A percentile compares a stretch with the other conserved stretches of the same genome.
Evolutionary conservation across 1,139 yeast species (phyloP).

Genomic region (Saccharomyces hybrid): DNA sequence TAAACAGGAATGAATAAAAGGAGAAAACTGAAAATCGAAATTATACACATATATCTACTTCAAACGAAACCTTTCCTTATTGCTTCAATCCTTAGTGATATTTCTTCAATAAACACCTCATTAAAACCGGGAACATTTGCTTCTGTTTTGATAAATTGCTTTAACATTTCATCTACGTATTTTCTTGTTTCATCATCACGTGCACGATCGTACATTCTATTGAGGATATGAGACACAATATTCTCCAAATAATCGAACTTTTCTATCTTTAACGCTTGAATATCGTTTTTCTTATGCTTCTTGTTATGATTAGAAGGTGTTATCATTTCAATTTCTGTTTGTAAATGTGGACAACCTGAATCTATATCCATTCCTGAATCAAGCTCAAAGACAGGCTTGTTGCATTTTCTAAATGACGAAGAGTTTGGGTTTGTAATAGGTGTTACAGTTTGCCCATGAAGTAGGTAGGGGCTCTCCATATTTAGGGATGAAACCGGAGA

Average conservation of each 20-base stretch:
- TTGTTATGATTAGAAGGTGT: background rate
- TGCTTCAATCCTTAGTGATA: slow-evolving; percentile 34
- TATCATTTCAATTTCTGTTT: slow-evolving; percentile 6
- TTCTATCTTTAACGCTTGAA: slow-evolving; percentile 7
- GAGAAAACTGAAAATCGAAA: background rate
- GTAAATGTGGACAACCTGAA: slow-evolving; percentile 9
- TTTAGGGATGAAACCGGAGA: slow-evolving; percentile 14
- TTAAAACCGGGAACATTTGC: slow-evolving; percentile 52
- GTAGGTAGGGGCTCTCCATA: slow-evolving; percentile 10
- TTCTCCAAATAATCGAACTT: slow-evolving; percentile 34
- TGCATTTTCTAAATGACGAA: slow-evolving; percentile 17
- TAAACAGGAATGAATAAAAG: background rate
- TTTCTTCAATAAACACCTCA: slow-evolving; percentile 59
- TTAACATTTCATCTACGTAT: slow-evolving; percentile 39
- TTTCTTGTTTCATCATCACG: slow-evolving; percentile 39
- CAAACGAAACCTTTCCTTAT: slow-evolving; percentile 16
- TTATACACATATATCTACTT: background rate
- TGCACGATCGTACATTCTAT: slow-evolving; percentile 45
- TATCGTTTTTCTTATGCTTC: background rate
- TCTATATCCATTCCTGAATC: slow-evolving; percentile 23
- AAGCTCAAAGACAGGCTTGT: slow-evolving; percentile 12
- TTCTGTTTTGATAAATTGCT: slow-evolving; percentile 41
- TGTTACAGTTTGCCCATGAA: slow-evolving; percentile 13
- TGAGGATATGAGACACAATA: slow-evolving; percentile 36
- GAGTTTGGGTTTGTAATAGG: slow-evolving; percentile 20